phyloP scores from a whole-genome alignment of 2,329 filamentous ascomycete genomes.

The Fusarium euwallaceae region DNA sequence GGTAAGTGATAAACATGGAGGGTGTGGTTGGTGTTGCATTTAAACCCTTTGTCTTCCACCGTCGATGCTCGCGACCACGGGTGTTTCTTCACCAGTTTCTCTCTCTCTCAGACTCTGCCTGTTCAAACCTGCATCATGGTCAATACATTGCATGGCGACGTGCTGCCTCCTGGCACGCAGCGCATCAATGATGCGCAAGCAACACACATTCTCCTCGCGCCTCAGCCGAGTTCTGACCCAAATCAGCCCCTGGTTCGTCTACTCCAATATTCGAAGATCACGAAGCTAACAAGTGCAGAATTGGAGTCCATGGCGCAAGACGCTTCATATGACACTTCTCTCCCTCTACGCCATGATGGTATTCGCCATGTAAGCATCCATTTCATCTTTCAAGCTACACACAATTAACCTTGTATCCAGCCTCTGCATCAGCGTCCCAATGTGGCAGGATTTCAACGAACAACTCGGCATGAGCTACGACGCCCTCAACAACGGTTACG shows the following conservation, averaged over 20 bases:
- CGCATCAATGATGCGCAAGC: constrained; percentile 31
- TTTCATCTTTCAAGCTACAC: not conserved
- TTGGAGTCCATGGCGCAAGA: constrained; percentile 35
- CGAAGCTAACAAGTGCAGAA: constrained; percentile 12
- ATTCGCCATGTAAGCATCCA: constrained; percentile 30
- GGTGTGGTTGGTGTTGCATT: not conserved
- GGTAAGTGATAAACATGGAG: not conserved
- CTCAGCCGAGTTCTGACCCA: constrained; percentile 34
- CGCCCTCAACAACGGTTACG: constrained; percentile 44
- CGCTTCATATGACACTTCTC: constrained; percentile 18
- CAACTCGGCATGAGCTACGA: constrained; percentile 38
- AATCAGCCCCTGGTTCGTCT: constrained; percentile 35
- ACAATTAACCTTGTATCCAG: not conserved
- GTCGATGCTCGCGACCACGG: not conserved
- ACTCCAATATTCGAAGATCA: not conserved
- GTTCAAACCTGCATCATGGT: not conserved
- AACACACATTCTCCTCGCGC: constrained; percentile 29
- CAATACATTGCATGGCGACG: not conserved
- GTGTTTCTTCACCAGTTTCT: not conserved
- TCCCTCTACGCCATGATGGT: constrained; percentile 37
- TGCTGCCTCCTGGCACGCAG: constrained; percentile 33
- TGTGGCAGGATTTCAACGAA: constrained; percentile 35
- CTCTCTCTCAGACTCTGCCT: not conserved
- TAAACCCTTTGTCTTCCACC: not conserved
- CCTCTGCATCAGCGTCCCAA: constrained; percentile 35